Percentiles rank a stretch among this genome's conserved stretches.
Conservation (phyloP, 345 rosid genomes). For the Cardamine resedifolia region DNA sequence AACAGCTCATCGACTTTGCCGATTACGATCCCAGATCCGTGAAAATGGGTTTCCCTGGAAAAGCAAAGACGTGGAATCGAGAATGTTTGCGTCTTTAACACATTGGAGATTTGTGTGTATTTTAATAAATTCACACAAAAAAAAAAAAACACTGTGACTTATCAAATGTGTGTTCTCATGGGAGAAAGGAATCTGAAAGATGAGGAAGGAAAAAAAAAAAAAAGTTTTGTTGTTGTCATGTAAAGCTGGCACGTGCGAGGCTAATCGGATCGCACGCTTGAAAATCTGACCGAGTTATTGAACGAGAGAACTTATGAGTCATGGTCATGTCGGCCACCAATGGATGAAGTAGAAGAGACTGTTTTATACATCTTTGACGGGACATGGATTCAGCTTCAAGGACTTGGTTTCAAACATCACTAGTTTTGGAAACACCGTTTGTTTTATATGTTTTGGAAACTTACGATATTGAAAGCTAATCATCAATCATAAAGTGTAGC, state of each 20-base stretch:
- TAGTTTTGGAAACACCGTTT: not conserved
- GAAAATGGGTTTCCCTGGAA: constrained; percentile 23
- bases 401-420: not conserved
- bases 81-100: constrained; percentile 17
- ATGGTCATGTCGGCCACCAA: not conserved
- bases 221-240: not conserved
- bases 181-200: constrained; percentile 35
- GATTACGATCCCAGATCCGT: constrained; percentile 28
- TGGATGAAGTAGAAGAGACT: not conserved
- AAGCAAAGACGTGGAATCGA: constrained; percentile 39
- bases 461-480: not conserved
- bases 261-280: constrained; percentile 17
- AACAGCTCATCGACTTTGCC: constrained; percentile 9
- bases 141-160: not conserved
- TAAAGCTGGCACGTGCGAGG: constrained; percentile 32
- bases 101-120: not conserved
- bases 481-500: not conserved
- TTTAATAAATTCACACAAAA: constrained; percentile 25
- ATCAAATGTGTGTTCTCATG: constrained; percentile 7
- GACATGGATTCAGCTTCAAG: not conserved
- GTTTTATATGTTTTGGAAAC: not conserved
- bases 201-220: not conserved
- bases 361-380: no score
- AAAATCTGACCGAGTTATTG: constrained; percentile 17
- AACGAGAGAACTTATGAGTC: not conserved